Conservation (phyloP, 2,329 filamentous ascomycete species). For the Nannizziopsis barbatae region DNA sequence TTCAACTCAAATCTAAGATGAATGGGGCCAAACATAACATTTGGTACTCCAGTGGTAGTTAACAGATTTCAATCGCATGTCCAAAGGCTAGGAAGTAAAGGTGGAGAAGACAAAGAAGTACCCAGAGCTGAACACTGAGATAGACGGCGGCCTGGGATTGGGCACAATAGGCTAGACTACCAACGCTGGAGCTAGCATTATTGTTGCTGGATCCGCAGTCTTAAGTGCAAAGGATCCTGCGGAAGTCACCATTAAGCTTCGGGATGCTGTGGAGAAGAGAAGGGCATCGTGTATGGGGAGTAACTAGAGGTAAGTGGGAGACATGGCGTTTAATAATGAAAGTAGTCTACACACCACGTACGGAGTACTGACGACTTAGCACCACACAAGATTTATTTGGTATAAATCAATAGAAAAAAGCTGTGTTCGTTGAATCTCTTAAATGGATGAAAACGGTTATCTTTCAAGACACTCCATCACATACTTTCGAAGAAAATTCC, state of each 20-base stretch:
- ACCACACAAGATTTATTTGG: too few species aligned
- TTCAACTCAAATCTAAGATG: too few species aligned
- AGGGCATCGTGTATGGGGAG: slow-evolving; percentile 14
- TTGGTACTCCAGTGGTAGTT: slow-evolving; percentile 86
- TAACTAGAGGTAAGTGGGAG: too few species aligned
- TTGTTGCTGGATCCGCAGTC: slow-evolving; percentile 90
- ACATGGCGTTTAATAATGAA: too few species aligned
- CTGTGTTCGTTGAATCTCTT: too few species aligned
- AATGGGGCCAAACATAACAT: slow-evolving; percentile 95
- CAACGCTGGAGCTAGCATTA: slow-evolving; percentile 92
- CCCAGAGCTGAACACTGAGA: slow-evolving; percentile 90
- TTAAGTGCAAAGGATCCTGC: slow-evolving; percentile 83
- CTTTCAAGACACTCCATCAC: too few species aligned
- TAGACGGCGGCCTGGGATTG: slow-evolving; percentile 82
- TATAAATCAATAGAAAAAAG: too few species aligned
- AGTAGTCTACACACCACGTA: too few species aligned
- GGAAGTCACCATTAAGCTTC: slow-evolving; percentile 72
- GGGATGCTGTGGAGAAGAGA: slow-evolving; percentile 63
- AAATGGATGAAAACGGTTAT: too few species aligned
- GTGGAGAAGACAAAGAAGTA: slow-evolving; percentile 77
- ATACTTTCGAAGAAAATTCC: too few species aligned
- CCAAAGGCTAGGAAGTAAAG: slow-evolving; percentile 54
- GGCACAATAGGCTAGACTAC: slow-evolving; percentile 88
- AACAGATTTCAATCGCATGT: slow-evolving; percentile 87
- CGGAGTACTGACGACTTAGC: too few species aligned